These are phyloP conservation scores for Copromyces sp. DNA, from an alignment of 495 filamentous ascomycete species.

Conservation along the genomic window DNA sequence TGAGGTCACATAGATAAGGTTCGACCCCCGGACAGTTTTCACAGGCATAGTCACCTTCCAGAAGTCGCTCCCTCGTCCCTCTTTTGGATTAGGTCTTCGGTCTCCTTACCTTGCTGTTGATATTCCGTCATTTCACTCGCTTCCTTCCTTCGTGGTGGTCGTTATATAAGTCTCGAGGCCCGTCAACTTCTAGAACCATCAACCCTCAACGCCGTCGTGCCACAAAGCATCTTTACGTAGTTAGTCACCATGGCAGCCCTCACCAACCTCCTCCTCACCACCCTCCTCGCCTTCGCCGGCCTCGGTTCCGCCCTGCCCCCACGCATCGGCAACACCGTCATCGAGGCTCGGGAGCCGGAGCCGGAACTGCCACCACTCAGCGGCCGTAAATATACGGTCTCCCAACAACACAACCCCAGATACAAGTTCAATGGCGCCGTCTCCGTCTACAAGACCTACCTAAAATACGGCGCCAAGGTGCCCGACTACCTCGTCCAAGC, in stretches of 20 bases:
- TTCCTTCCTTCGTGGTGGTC: not conserved
- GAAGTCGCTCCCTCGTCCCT: not conserved
- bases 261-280: constrained; percentile 12
- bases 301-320: constrained; percentile 22
- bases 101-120: not conserved
- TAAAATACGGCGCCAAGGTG: constrained; percentile 44
- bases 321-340: constrained; percentile 18
- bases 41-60: not conserved
- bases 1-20: not conserved
- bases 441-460: constrained; percentile 49
- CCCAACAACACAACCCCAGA: constrained; percentile 40
- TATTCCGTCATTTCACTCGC: not conserved
- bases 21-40: not conserved
- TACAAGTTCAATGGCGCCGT: constrained; percentile 39
- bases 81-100: not conserved
- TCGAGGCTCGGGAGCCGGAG: not conserved
- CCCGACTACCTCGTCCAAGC: constrained; percentile 27
- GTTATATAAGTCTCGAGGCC: not conserved
- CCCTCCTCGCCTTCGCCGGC: constrained; percentile 10
- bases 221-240: not conserved
- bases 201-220: not conserved
- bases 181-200: not conserved
- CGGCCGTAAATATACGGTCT: constrained; percentile 32
- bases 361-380: not conserved
- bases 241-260: constrained; percentile 8